phyloP scores from a whole-genome alignment of 176 grass and related monocot genomes.

The Raddia guianensis region DNA sequence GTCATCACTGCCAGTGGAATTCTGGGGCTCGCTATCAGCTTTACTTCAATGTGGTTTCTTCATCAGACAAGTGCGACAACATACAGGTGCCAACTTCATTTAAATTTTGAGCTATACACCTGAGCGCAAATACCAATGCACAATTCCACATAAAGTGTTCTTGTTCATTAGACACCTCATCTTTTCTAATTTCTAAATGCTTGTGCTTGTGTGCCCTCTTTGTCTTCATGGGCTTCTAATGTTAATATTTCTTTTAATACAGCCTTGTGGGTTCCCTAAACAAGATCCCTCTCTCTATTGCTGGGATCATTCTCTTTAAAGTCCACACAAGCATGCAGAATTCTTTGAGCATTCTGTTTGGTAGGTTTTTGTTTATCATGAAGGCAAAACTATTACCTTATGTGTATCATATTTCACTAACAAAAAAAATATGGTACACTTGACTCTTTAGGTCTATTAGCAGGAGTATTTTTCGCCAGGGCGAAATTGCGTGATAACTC shows the following conservation, averaged over 20 bases:
- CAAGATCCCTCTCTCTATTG: slow-evolving; percentile 92
- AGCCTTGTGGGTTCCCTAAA: slow-evolving; percentile 94
- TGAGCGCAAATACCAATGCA: not conserved
- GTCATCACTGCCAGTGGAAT: slow-evolving; percentile 78
- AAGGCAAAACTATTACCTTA: not conserved
- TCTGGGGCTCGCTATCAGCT: slow-evolving; percentile 94
- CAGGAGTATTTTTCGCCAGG: slow-evolving; percentile 84
- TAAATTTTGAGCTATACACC: not conserved
- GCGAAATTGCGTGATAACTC: slow-evolving; percentile 69
- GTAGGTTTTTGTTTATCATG: slow-evolving; percentile 47
- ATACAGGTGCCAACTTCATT: slow-evolving; percentile 64
- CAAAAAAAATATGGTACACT: not conserved
- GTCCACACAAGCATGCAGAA: slow-evolving; percentile 88
- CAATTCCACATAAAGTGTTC: not conserved
- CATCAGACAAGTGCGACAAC: slow-evolving; percentile 91
- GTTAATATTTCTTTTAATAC: slow-evolving; percentile 28
- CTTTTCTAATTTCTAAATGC: not conserved
- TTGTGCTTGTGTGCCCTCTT: not conserved
- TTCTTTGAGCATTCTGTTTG: slow-evolving; percentile 73
- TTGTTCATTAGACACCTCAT: not conserved
- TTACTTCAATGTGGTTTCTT: slow-evolving; percentile 99
- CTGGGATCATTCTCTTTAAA: slow-evolving; percentile 82
- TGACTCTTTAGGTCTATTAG: slow-evolving; percentile 62
- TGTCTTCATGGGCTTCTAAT: slow-evolving; percentile 21
- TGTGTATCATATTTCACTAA: not conserved